These are phyloP conservation scores for Neoboletus brunneissimus DNA, from an alignment of 768 basidiomycete genomes.

Conservation along the genomic window DNA sequence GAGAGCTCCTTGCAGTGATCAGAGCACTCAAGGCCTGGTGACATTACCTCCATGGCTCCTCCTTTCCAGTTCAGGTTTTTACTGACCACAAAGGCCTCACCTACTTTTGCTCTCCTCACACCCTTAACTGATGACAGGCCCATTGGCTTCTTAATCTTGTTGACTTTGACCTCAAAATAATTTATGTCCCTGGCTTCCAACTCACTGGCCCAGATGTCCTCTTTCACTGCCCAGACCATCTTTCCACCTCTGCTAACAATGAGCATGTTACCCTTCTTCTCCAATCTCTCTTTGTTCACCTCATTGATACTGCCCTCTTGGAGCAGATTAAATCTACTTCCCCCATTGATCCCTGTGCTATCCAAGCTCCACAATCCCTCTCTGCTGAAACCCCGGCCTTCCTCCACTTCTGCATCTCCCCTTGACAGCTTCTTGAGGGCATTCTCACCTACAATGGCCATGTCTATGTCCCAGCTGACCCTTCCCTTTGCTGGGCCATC, in stretches of 20 bases:
- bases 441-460: not conserved
- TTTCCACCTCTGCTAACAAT: too few relatives aligned
- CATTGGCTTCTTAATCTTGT: too few relatives aligned
- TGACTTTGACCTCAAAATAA: too few relatives aligned
- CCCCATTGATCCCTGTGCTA: fast-evolving
- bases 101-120: too few relatives aligned
- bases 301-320: not conserved
- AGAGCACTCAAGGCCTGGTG: too few relatives aligned
- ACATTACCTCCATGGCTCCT: too few relatives aligned
- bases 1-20: too few relatives aligned
- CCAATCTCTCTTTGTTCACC: fast-evolving
- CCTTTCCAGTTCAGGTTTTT: too few relatives aligned
- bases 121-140: too few relatives aligned
- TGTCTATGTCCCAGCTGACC: fast-evolving
- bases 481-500: fast-evolving
- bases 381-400: fast-evolving
- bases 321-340: fast-evolving
- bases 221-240: not conserved
- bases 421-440: fast-evolving
- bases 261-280: fast-evolving
- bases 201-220: too few relatives aligned
- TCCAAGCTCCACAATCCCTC: not conserved
- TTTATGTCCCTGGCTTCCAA: too few relatives aligned
- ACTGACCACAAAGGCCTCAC: too few relatives aligned
- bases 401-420: fast-evolving